Evolutionary conservation across 2,329 filamentous ascomycete genomes (phyloP).

Genomic region (Epichloe gansuensis): DNA sequence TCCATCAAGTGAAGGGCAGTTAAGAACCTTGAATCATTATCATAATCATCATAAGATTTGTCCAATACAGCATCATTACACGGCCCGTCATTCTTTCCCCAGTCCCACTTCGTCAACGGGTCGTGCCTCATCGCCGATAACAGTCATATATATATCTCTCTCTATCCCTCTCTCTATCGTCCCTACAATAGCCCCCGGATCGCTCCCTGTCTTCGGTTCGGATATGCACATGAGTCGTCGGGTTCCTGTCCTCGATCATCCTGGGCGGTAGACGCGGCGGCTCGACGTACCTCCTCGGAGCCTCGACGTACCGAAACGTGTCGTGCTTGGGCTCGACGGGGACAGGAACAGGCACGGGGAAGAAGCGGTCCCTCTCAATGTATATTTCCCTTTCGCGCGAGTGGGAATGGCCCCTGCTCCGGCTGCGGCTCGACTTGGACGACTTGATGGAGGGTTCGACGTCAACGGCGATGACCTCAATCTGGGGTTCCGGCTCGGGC

Average conservation of each 20-base stretch:
- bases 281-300: slow-evolving; percentile 24
- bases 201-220: slow-evolving; percentile 22
- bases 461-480: slow-evolving; percentile 27
- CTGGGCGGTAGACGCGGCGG: slow-evolving; percentile 16
- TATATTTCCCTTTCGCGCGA: slow-evolving; percentile 32
- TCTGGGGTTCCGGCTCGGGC: slow-evolving; percentile 17
- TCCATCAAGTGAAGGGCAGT: too few relatives aligned
- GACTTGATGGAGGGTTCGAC: slow-evolving; percentile 17
- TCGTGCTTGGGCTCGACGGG: slow-evolving; percentile 31
- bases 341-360: slow-evolving; percentile 31
- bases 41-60: neutral
- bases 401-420: slow-evolving; percentile 10
- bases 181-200: slow-evolving; percentile 18
- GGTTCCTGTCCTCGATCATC: slow-evolving; percentile 18
- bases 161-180: slow-evolving; percentile 5
- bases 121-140: slow-evolving; percentile 2
- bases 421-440: slow-evolving; percentile 15
- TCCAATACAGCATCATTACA: neutral
- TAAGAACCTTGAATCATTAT: neutral
- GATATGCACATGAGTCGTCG: slow-evolving; percentile 12
- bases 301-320: slow-evolving; percentile 41
- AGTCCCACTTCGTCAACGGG: neutral
- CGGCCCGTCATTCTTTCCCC: neutral
- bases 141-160: slow-evolving; percentile 1
- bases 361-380: slow-evolving; percentile 37